Percentiles rank a stretch among this genome's conserved stretches.
These are phyloP conservation scores for Catharanthus roseus DNA, from an alignment of 257 asterid genomes.

Conservation along the genomic window DNA sequence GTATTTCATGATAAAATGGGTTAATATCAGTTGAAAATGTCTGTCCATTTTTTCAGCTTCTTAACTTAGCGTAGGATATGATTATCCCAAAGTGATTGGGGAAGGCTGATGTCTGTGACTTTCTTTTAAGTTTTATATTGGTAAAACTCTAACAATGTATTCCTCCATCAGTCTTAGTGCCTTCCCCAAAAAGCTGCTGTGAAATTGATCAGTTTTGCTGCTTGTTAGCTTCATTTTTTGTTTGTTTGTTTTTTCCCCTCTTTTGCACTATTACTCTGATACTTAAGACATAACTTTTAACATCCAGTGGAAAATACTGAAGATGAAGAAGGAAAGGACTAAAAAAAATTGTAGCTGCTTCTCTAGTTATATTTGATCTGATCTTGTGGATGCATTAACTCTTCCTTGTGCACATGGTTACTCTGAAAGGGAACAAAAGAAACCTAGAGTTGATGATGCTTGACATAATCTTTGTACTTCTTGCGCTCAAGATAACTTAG, in stretches of 20 bases:
- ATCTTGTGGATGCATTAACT: too few species aligned
- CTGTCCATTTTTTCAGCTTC: neutral
- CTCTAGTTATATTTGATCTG: neutral
- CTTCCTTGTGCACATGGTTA: neutral
- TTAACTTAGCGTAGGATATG: neutral
- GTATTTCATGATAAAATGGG: neutral
- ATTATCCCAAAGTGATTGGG: neutral
- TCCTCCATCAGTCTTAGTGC: too few species aligned
- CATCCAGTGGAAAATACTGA: neutral
- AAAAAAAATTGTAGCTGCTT: neutral
- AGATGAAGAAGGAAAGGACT: too few species aligned
- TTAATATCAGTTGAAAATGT: neutral
- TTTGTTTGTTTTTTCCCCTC: too few species aligned
- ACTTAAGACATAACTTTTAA: too few species aligned
- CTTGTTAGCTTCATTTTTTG: too few species aligned
- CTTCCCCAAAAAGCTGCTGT: too few species aligned
- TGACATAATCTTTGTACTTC: neutral
- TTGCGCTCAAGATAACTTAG: neutral
- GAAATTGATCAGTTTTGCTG: too few species aligned
- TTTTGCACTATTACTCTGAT: too few species aligned
- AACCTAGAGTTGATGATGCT: neutral
- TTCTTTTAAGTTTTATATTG: neutral
- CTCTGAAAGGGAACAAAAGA: neutral
- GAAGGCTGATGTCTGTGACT: neutral
- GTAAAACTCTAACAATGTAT: too few species aligned